Evolutionary conservation across 257 asterid genomes (phyloP).

Genomic region (Plantago ovata): DNA sequence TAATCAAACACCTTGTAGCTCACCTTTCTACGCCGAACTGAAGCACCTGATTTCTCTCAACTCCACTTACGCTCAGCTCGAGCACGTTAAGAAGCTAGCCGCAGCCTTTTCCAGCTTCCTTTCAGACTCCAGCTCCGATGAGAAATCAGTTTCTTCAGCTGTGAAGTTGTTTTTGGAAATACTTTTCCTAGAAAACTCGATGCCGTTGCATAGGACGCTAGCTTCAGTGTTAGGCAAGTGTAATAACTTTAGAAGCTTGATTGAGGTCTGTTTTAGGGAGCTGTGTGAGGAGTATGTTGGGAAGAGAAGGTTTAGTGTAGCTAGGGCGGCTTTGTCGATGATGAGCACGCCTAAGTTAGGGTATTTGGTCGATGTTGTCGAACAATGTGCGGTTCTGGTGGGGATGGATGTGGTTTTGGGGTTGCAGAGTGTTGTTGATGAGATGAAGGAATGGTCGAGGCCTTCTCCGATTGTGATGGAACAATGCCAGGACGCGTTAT

Average conservation of each 20-base stretch:
- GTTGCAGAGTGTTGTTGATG: constrained; percentile 49
- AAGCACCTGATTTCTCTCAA: constrained; percentile 57
- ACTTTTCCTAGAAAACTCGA: constrained; percentile 74
- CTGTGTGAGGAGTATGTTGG: constrained; percentile 78
- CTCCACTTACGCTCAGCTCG: constrained; percentile 85
- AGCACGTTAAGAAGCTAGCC: constrained; percentile 61
- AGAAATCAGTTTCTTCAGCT: constrained; percentile 37
- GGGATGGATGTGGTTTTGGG: constrained; percentile 74
- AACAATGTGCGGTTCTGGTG: constrained; percentile 68
- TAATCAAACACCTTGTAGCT: constrained; percentile 42
- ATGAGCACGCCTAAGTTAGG: constrained; percentile 91
- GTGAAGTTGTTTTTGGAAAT: constrained; percentile 60
- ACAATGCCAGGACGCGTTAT: constrained; percentile 95
- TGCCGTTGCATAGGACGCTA: constrained; percentile 76
- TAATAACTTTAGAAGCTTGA: constrained; percentile 39
- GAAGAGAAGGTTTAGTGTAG: constrained; percentile 71
- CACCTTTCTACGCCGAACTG: constrained; percentile 49
- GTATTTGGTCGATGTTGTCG: constrained; percentile 69
- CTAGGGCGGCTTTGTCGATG: constrained; percentile 83
- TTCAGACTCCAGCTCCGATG: constrained; percentile 40
- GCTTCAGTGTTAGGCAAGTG: constrained; percentile 68
- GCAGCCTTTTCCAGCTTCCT: constrained; percentile 52
- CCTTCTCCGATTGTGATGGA: constrained; percentile 95
- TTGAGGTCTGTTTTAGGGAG: constrained; percentile 50
- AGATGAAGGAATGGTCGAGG: constrained; percentile 53